phyloP scores from a whole-genome alignment of 345 rosid species.

The Eucalyptus coolabah region DNA sequence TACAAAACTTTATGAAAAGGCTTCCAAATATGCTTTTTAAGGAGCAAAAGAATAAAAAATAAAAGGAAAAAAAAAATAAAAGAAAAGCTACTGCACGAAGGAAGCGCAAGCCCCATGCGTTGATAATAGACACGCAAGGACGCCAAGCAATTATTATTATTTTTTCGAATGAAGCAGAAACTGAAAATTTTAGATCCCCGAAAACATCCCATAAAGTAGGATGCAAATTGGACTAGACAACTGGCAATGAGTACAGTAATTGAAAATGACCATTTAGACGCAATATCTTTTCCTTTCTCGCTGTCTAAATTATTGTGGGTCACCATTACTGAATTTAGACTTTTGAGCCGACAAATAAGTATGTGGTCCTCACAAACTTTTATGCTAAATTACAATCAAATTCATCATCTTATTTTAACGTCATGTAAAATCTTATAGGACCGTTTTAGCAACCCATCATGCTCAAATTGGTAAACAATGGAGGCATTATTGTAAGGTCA shows the following conservation, averaged over 20 bases:
- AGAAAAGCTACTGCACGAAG: background rate
- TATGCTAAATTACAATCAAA: background rate
- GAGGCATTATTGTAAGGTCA: background rate
- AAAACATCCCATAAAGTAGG: background rate
- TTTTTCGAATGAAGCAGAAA: background rate
- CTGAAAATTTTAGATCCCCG: background rate
- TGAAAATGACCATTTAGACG: background rate
- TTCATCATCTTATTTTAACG: too few species aligned
- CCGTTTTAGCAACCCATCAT: background rate
- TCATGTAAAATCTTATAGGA: background rate
- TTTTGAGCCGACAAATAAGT: background rate
- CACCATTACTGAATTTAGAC: background rate
- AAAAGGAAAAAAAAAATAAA: fast-evolving
- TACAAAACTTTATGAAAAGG: background rate
- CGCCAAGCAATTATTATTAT: background rate
- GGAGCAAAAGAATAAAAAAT: background rate
- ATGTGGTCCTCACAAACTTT: too few species aligned
- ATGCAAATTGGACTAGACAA: background rate
- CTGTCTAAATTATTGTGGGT: background rate
- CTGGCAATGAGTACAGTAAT: background rate
- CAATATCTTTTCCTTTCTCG: background rate
- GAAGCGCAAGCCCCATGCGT: background rate
- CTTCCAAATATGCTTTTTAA: background rate
- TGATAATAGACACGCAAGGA: background rate
- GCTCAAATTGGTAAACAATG: too few species aligned